Conservation (phyloP, 2,329 filamentous ascomycete species). For the Penicillium palitans region DNA sequence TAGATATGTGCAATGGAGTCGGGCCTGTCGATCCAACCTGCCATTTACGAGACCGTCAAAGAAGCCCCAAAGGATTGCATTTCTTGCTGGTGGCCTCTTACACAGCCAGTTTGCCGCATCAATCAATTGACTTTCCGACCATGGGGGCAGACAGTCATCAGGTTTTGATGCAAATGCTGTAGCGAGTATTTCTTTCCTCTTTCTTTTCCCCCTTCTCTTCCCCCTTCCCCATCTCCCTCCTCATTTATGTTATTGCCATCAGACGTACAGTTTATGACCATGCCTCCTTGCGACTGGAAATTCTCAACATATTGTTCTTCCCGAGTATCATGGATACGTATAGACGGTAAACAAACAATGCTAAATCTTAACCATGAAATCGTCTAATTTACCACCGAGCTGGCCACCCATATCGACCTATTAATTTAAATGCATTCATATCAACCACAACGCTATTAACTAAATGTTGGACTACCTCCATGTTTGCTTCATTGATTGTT, state of each 20-base stretch:
- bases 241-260: conserved; percentile 1
- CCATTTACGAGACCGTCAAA: conserved; percentile 16
- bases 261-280: conserved; percentile 1
- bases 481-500: too few species aligned
- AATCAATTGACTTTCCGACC: conserved; percentile 2
- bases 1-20: conserved; percentile 20
- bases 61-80: not conserved
- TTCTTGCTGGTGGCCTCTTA: not conserved
- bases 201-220: not conserved
- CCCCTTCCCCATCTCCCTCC: not conserved
- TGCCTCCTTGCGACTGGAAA: conserved; percentile 7
- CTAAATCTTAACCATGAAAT: not conserved
- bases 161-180: conserved; percentile 5
- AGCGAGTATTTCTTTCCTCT: conserved; percentile 2
- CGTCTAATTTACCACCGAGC: not conserved
- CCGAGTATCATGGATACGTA: conserved; percentile 8
- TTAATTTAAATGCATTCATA: not conserved
- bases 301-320: conserved; percentile 12
- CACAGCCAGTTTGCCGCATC: not conserved
- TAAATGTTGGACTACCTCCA: too few species aligned
- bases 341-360: not conserved
- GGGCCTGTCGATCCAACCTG: conserved; percentile 6
- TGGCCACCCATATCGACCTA: not conserved
- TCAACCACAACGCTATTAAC: not conserved
- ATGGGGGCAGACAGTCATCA: conserved; percentile 2